Base-by-base conservation (phyloP, 2,329 filamentous ascomycete species). In the Colletotrichum higginsianum region DNA sequence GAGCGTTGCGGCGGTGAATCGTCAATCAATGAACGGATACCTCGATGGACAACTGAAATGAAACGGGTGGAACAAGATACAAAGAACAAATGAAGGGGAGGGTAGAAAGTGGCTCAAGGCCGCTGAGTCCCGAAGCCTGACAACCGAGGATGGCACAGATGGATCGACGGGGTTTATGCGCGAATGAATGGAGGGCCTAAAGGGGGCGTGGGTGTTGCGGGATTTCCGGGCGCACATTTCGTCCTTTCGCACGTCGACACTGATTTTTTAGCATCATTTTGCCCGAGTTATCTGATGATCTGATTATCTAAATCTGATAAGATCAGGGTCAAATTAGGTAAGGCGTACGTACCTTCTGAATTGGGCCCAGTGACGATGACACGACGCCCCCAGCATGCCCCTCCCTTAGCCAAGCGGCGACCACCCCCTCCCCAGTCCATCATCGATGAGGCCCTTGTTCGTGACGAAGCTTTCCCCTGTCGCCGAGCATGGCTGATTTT, bases 221-320 rank as follows among this genome's bases (percentile, higher is more conserved):
- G 61, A 63, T 55, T 63, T 63, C 55, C 50, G 66, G 58, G 50
- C 40, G 66, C 57, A 16, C 18, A 8, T 30, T 40, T 15, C 38
- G 18, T 35, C 30, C 8, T 35, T 35, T 35, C 8, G n/a, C 6
- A 56, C 35, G n/a, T 56, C 9, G 11, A 35, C 50, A 35, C 50
- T 12, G 26, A 16, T 5, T 35, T n/a, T 53, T 53, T 53, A 57
- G 67, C 61, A 53, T 62, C 46, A 23, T 46, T 55, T 52, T 47
- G 71, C 23, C 49, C 57, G 49, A 52, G 52, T 73, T 73, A 73
- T 73, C 71, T 71, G 71, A 73, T 76, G 75, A 76, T 76, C 75
- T 74, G 75, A 76, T 76, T 71, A 69, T 68, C 61, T 68, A 61
- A 65, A 68, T 69, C 74, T 65, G 53, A 73, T 66, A 62, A 71